These are phyloP conservation scores for Veloboletus limbatus DNA, from an alignment of 1,284 basidiomycete species.

Conservation along the genomic window DNA sequence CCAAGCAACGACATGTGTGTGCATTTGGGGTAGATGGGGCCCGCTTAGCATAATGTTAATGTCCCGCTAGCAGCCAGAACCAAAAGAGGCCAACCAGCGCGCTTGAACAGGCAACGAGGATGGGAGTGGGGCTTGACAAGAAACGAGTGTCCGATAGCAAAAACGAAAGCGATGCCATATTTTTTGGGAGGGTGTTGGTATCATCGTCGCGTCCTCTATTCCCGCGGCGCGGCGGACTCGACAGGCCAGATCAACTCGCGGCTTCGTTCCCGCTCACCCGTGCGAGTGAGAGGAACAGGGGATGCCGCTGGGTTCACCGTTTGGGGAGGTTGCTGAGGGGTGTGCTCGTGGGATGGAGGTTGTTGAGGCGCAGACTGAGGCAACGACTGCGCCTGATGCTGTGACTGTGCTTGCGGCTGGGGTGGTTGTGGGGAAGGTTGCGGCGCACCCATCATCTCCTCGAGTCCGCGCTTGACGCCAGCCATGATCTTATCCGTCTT, in stretches of 20 bases:
- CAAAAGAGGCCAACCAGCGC: slow-evolving; percentile 11
- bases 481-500: slow-evolving; percentile 70
- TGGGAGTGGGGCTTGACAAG: slow-evolving; percentile 28
- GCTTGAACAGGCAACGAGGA: slow-evolving; percentile 3
- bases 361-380: slow-evolving; percentile 24
- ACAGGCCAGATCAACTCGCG: slow-evolving; percentile 32
- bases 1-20: slow-evolving; percentile 24
- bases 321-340: slow-evolving; percentile 23
- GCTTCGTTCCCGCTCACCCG: slow-evolving; percentile 29
- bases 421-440: slow-evolving; percentile 22
- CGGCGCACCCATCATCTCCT: slow-evolving; percentile 51
- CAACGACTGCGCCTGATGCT: slow-evolving; percentile 20
- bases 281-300: slow-evolving; percentile 22
- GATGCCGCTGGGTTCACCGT: slow-evolving; percentile 14
- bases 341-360: slow-evolving; percentile 28
- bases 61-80: slow-evolving; percentile 22
- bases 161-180: slow-evolving; percentile 30
- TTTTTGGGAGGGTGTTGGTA: slow-evolving; percentile 21
- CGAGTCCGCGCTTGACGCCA: slow-evolving; percentile 66
- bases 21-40: slow-evolving; percentile 15
- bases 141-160: slow-evolving; percentile 28
- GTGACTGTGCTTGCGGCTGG: slow-evolving; percentile 23
- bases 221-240: slow-evolving; percentile 28
- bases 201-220: slow-evolving; percentile 20
- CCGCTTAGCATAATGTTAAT: slow-evolving; percentile 29